These are phyloP conservation scores for Eremochloa ophiuroides DNA, from an alignment of 176 grass and related monocot species.

Conservation along the genomic window DNA sequence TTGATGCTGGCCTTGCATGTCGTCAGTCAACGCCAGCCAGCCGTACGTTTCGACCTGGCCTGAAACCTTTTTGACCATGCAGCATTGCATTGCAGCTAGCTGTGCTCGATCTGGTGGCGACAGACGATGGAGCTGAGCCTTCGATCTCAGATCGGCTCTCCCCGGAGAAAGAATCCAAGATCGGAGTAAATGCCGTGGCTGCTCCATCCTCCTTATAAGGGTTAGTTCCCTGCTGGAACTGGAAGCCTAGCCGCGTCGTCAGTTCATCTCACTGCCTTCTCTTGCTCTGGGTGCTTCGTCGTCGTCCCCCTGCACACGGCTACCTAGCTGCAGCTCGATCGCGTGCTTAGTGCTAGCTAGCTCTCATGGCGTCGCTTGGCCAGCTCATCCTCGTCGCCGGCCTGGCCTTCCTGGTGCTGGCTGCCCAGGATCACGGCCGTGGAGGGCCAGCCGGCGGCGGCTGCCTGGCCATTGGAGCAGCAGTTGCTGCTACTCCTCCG, in stretches of 20 bases:
- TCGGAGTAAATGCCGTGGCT: not conserved
- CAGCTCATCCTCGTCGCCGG: not conserved
- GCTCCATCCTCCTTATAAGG: not conserved
- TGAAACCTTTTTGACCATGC: not conserved
- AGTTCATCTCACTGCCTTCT: not conserved
- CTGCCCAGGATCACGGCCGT: not conserved
- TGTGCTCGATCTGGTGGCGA: not conserved
- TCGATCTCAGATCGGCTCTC: not conserved
- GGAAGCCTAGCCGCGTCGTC: not conserved
- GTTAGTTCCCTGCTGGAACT: too few species aligned
- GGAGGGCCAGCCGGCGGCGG: not conserved
- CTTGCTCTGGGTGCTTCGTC: not conserved
- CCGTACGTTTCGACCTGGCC: not conserved
- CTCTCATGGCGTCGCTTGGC: not conserved
- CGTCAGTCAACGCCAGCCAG: not conserved
- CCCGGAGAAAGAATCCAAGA: not conserved
- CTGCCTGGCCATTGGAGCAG: not conserved
- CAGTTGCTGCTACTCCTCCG: not conserved
- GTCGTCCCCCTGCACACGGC: not conserved
- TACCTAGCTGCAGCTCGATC: not conserved
- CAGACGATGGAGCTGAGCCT: not conserved
- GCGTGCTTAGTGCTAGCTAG: not conserved
- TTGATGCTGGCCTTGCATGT: not conserved
- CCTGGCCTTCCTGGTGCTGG: slow-evolving; percentile 19
- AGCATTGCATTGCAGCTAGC: not conserved